phyloP scores from a whole-genome alignment of 2,329 filamentous ascomycete species.

The Neopestalotiopsis sp. region DNA sequence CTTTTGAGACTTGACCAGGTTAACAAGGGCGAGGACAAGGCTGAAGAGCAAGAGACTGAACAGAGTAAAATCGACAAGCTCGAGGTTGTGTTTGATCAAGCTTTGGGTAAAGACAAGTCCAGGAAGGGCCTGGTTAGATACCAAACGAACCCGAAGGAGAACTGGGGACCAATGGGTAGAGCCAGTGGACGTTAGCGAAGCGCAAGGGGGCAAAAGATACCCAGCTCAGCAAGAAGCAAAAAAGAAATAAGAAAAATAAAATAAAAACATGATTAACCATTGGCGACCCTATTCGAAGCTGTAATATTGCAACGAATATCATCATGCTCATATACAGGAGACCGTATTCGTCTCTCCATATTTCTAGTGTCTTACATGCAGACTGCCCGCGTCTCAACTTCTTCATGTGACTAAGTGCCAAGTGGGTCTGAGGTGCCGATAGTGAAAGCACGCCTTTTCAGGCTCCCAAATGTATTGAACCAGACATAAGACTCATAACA shows the following conservation, averaged over 20 bases:
- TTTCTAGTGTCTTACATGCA: background rate
- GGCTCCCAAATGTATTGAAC: background rate
- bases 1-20: slow-evolving; percentile 60
- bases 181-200: slow-evolving; percentile 64
- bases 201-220: background rate
- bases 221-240: background rate
- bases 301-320: no score
- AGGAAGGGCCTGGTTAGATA: slow-evolving; percentile 80
- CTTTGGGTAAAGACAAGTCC: slow-evolving; percentile 72
- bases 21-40: slow-evolving; percentile 38
- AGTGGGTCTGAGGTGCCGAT: background rate
- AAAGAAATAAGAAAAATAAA: no score
- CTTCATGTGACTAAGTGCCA: background rate
- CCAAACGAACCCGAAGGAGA: slow-evolving; percentile 86
- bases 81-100: slow-evolving; percentile 74
- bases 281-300: no score
- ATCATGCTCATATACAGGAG: background rate
- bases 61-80: slow-evolving; percentile 39
- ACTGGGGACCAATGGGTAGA: slow-evolving; percentile 87
- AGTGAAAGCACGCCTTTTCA: background rate
- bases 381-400: background rate
- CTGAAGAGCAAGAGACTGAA: slow-evolving; percentile 22
- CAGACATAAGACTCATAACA: no score
- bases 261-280: no score
- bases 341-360: background rate